Conservation (phyloP, 2,329 filamentous ascomycete genomes). For the Amauroascus verrucosus region DNA sequence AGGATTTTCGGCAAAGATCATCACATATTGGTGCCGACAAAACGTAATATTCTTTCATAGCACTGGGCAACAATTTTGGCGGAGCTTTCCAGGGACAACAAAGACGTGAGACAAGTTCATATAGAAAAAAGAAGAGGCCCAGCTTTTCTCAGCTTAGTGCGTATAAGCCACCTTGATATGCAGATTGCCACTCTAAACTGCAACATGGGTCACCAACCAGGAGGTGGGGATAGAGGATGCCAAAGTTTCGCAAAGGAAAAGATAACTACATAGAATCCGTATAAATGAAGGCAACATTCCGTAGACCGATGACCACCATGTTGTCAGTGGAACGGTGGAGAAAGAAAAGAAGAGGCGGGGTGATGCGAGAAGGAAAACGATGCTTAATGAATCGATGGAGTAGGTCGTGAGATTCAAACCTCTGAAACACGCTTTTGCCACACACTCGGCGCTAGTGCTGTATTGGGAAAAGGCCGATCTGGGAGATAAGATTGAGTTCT, state of each 20-base stretch:
- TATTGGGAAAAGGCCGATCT: background rate
- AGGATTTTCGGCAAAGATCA: background rate
- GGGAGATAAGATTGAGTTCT: background rate
- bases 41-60: background rate
- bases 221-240: background rate
- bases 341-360: background rate
- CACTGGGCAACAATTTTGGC: background rate
- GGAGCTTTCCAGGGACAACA: background rate
- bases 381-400: background rate
- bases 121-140: background rate
- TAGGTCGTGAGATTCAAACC: background rate
- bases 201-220: background rate
- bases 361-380: background rate
- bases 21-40: background rate
- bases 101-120: background rate
- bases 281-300: too few species aligned
- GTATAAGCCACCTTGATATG: background rate
- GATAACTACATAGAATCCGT: background rate
- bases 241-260: background rate
- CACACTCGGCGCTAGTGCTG: background rate
- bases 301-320: background rate
- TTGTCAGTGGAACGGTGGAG: background rate
- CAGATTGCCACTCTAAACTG: background rate
- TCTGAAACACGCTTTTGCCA: background rate
- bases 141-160: background rate